Conservation (phyloP, 2,329 filamentous ascomycete genomes). For the Pseudogymnoascus sp. region DNA sequence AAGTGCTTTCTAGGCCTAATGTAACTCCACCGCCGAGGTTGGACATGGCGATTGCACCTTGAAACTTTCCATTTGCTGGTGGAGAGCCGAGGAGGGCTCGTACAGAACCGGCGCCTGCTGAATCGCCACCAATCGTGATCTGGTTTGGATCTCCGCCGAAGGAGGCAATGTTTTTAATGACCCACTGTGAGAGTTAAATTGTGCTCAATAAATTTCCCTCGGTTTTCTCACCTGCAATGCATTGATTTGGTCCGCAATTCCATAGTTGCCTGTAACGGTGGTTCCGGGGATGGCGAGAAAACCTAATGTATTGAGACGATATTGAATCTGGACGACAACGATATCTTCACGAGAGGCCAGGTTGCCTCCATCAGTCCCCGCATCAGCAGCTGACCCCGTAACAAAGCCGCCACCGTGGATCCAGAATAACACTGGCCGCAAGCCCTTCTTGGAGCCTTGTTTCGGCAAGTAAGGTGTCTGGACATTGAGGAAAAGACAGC, state of each 20-base stretch:
- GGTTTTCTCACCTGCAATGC: slow-evolving; percentile 33
- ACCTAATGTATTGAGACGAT: slow-evolving; percentile 23
- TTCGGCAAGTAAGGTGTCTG: slow-evolving; percentile 32
- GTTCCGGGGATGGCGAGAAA: slow-evolving; percentile 44
- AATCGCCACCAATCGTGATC: slow-evolving; percentile 45
- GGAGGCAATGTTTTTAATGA: slow-evolving; percentile 37
- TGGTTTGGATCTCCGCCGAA: slow-evolving; percentile 40
- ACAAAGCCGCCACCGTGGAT: slow-evolving; percentile 30
- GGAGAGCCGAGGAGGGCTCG: slow-evolving; percentile 42
- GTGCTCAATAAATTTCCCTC: neutral
- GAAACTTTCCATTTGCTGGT: slow-evolving; percentile 38
- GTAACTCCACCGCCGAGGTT: slow-evolving; percentile 46
- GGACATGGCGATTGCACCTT: slow-evolving; percentile 41
- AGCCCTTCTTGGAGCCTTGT: slow-evolving; percentile 14
- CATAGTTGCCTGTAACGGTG: slow-evolving; percentile 44
- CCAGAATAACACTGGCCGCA: slow-evolving; percentile 31
- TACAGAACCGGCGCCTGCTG: slow-evolving; percentile 43
- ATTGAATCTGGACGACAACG: slow-evolving; percentile 25
- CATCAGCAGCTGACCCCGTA: slow-evolving; percentile 20
- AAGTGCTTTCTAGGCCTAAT: slow-evolving; percentile 39
- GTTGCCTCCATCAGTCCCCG: slow-evolving; percentile 23
- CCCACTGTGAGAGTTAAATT: slow-evolving; percentile 32
- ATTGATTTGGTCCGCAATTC: slow-evolving; percentile 43
- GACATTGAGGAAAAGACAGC: slow-evolving; percentile 28
- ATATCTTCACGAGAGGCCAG: slow-evolving; percentile 25